These are phyloP conservation scores for Russula compacta DNA, from an alignment of 768 basidiomycete species.

Conservation along the genomic window DNA sequence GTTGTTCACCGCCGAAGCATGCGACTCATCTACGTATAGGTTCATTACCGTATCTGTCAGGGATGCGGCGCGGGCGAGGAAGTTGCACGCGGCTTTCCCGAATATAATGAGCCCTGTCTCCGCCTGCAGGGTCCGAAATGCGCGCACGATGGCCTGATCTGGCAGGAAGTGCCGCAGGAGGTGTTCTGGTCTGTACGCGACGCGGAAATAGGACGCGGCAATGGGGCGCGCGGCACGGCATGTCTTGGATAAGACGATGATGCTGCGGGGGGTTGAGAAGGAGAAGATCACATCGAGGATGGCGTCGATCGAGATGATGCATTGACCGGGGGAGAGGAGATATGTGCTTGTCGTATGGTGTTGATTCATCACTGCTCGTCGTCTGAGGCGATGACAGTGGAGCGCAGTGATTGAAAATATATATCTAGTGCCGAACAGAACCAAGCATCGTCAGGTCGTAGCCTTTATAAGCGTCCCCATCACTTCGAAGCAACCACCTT, in stretches of 20 bases:
- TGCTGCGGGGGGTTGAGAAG: conserved; percentile 48
- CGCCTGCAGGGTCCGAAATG: conserved; percentile 8
- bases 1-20: background rate
- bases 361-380: background rate
- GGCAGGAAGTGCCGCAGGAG: conserved; percentile 4
- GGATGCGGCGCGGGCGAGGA: background rate
- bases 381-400: background rate
- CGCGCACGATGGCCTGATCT: background rate
- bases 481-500: background rate
- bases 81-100: conserved; percentile 7
- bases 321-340: conserved; percentile 56
- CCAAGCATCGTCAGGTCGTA: no score
- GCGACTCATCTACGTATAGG: background rate
- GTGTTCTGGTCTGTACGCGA: conserved; percentile 10
- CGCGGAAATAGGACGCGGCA: conserved; percentile 14
- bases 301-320: conserved; percentile 37
- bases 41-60: background rate
- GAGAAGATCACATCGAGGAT: conserved; percentile 38
- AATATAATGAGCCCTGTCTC: background rate
- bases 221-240: conserved; percentile 9
- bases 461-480: background rate
- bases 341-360: background rate
- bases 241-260: conserved; percentile 6
- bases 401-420: background rate
- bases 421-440: background rate